Conservation (phyloP, 768 basidiomycete genomes). For the Lentinus tigrinus region DNA sequence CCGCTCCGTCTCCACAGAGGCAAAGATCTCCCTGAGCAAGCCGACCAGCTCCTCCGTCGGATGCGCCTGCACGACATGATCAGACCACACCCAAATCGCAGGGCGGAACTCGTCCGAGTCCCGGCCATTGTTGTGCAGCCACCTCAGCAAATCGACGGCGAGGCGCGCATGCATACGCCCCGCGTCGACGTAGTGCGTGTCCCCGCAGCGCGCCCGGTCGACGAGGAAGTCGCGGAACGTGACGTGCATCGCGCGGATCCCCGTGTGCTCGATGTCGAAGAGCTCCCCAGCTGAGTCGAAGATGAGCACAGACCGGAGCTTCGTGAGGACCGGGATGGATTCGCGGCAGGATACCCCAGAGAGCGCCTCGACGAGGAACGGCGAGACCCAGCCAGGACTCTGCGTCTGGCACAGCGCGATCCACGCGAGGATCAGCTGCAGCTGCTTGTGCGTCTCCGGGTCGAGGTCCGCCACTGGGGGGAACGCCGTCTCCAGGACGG, state of each 20-base stretch:
- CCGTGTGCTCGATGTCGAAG: too few species aligned
- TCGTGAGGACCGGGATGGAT: neutral
- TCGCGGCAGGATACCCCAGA: neutral
- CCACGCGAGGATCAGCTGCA: neutral
- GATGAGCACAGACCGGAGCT: neutral
- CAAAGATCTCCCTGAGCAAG: too few species aligned
- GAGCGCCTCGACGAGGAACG: neutral
- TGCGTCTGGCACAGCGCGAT: slow-evolving; percentile 1
- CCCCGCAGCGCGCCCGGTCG: neutral
- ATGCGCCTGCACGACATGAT: too few species aligned
- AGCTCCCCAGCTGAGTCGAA: neutral
- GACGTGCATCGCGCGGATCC: neutral
- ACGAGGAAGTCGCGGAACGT: slow-evolving; percentile 3
- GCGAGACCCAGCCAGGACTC: neutral
- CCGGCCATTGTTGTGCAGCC: too few species aligned
- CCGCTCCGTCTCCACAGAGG: too few species aligned
- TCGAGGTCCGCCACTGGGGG: neutral
- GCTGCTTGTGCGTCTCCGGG: neutral
- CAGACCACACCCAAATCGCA: too few species aligned
- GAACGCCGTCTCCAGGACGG: neutral
- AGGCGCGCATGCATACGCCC: neutral
- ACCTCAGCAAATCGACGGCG: neutral
- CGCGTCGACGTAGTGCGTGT: neutral
- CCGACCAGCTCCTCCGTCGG: too few species aligned
- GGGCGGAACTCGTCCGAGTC: neutral